These are phyloP conservation scores for Acmispon strigosus DNA, from an alignment of 306 rosid genomes.

Conservation along the genomic window DNA sequence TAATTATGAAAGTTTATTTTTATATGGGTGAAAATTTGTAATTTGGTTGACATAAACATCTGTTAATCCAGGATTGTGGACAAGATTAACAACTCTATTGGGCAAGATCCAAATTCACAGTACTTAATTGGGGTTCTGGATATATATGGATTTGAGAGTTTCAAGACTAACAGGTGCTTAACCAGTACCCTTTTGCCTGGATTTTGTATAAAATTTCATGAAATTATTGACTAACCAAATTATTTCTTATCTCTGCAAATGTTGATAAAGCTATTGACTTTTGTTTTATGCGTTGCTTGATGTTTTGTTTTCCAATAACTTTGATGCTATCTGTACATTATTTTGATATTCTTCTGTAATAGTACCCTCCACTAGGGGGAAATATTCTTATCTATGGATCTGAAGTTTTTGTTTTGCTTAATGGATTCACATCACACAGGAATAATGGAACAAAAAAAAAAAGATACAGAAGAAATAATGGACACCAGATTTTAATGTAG, in stretches of 20 bases:
- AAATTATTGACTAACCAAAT: background rate
- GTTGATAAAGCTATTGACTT: background rate
- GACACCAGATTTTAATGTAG: background rate
- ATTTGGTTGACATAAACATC: constrained; percentile 15
- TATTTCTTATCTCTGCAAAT: background rate
- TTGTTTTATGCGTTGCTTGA: background rate
- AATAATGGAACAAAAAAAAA: background rate
- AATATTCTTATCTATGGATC: background rate
- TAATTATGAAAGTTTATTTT: background rate
- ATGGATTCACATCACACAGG: background rate
- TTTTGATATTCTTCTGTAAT: background rate
- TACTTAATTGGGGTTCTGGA: constrained; percentile 88
- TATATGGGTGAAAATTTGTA: background rate
- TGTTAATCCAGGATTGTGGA: constrained; percentile 70
- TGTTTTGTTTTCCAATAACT: background rate
- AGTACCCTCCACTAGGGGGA: background rate
- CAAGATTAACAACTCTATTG: constrained; percentile 83
- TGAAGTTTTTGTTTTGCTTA: background rate
- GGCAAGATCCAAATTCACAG: constrained; percentile 81
- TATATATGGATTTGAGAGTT: constrained; percentile 99
- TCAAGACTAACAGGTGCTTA: constrained; percentile 99
- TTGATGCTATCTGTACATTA: background rate
- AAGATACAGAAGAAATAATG: background rate
- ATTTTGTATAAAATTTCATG: constrained; percentile 29
- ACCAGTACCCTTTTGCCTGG: constrained; percentile 43